Evolutionary conservation across 2,329 filamentous ascomycete genomes (phyloP), one percentile per base, ranked within the genome.

Genomic region (Acephala macrosclerotiorum): DNA sequence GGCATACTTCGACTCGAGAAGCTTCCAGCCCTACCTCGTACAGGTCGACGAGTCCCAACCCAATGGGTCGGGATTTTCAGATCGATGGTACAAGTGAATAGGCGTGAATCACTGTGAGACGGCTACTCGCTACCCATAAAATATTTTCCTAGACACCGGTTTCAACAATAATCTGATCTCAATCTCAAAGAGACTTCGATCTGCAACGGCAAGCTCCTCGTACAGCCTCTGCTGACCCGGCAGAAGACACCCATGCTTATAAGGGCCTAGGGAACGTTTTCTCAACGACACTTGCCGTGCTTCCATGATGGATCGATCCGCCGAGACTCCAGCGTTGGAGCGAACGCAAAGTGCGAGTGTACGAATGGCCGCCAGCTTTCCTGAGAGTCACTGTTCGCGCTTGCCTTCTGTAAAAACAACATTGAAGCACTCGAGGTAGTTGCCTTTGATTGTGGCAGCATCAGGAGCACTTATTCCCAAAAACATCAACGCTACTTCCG

Each of bases 1-100:
- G 45, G 45, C 45, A 49, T n/a, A 49, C 11, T 49, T 25, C 45
- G 20, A 25, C n/a, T 49, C 45, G n/a, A 49, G 40, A 42, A 42
- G 40, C 40, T 42, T 16, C 16, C 40, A 42, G 12, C n/a, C 1
- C 45, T 49, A 4, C 9, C n/a, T 33, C 29, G 29, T 9, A 33
- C 29, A 33, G 29, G 29, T 33, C 29, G 29, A 49, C 45, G 18
- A 49, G 45, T 49, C 11, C 45, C 45, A 49, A n/a, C 20, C 6
- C 45, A 5, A 4, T 49, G 45, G 45, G 20, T 22, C n/a, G 45
- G 45, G 11, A 49, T 49, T 20, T 11, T 12, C 45, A 5, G n/a
- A 22, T 49, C 11, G 4, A n/a, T 22, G n/a, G 42, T 47, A 47
- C 18, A 5, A 5, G 7, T 4, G 16, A 29, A 51, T 29, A 51